Base-by-base conservation (phyloP, 345 rosid species). In the Excoecaria cochinchinensis region DNA sequence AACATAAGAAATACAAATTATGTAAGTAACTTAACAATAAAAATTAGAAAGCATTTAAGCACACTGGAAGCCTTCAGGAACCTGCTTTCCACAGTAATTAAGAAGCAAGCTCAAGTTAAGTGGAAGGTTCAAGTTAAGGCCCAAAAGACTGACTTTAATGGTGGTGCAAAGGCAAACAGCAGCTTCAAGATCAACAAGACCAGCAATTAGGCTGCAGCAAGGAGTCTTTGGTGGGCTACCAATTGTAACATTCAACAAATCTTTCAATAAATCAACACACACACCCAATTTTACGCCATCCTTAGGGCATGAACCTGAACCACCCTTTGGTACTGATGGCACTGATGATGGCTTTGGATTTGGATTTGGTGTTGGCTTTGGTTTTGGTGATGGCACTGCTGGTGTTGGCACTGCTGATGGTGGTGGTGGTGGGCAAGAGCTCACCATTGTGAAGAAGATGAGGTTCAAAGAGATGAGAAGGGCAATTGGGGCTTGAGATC, bases 111-210 rank as follows among this genome's bases (percentile, higher is more conserved):
- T 69, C 42, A 69, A 50, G 42, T 50, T 5, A 25, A 69, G n/a
- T 2, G 58, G 59, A 52, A 69, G 59, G 4, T 69, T 69, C 10
- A 69, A 22, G 21, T 69, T 69, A 14, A 69, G 13, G 4, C 72
- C 72, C 59, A 25, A 51, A 36, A 69, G 24, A 24, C 77, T 87
- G 50, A 94, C 97, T 60, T 89, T 88, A 61, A 90, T 79, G 78
- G 91, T 90, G 44, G 98, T 93, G 85, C 97, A 90, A 31, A 91
- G 92, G 86, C 97, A 94, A 55, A 82, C 89, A 14, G 94, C 95
- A 8, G 91, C 98, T 72, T 93, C 94, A 2, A 90, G 83, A 83
- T 90, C 92, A 38, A 75, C 88, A 57, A 89, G 85, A 63, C 81
- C 85, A 0, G 80, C 60, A 44, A 93, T 64, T 65, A 93, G 86